A percentile compares a stretch with the other conserved stretches of the same genome.
phyloP scores from a whole-genome alignment of 1,284 basidiomycete genomes.

The Athelia psychrophila region DNA sequence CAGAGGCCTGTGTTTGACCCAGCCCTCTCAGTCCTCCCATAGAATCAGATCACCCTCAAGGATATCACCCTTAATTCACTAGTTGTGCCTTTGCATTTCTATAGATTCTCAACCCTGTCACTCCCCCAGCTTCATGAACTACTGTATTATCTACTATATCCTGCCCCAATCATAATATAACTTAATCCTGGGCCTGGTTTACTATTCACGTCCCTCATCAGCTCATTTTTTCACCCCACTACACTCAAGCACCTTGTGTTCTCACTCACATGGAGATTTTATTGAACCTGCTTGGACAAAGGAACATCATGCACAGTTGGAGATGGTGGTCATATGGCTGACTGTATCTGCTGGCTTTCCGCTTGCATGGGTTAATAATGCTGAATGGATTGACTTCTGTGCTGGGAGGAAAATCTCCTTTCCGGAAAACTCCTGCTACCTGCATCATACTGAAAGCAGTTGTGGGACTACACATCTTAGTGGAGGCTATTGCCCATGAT shows the following conservation, averaged over 20 bases:
- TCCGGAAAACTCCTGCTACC: constrained; percentile 13
- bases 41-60: no score
- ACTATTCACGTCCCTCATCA: background rate
- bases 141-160: background rate
- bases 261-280: no score
- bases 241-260: background rate
- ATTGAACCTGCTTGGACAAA: no score
- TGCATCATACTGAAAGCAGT: constrained; percentile 14
- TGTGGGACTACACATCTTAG: constrained; percentile 1
- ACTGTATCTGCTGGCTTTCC: constrained; percentile 26
- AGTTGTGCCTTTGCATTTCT: no score
- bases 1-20: no score
- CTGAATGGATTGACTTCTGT: constrained; percentile 18
- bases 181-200: background rate
- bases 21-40: no score
- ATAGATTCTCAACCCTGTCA: no score
- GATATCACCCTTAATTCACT: background rate
- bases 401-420: constrained; percentile 12
- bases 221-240: background rate
- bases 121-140: background rate
- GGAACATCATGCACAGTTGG: constrained; percentile 17
- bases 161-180: background rate
- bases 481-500: constrained; percentile 6
- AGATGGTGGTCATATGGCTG: constrained; percentile 15
- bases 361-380: constrained; percentile 30